These are phyloP conservation scores for Populus tomentosa DNA, from an alignment of 441 rosid genomes.

Conservation along the genomic window DNA sequence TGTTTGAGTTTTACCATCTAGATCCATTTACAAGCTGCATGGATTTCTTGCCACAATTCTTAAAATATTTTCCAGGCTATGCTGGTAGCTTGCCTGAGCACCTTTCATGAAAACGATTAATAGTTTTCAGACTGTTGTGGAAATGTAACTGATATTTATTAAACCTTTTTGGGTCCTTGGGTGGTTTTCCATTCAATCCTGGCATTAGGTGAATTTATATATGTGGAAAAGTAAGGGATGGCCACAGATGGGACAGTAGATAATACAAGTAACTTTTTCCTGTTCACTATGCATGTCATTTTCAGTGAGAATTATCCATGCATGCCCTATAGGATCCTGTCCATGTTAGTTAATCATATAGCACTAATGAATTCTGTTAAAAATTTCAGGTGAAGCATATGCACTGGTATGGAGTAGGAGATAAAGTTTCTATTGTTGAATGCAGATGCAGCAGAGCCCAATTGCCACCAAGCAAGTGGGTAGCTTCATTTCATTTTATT, in stretches of 20 bases:
- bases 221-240: background rate
- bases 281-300: background rate
- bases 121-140: background rate
- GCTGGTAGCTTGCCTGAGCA: background rate
- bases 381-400: constrained; percentile 79
- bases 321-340: background rate
- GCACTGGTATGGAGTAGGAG: constrained; percentile 80
- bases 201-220: background rate
- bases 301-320: background rate
- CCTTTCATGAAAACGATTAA: background rate
- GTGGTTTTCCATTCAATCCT: background rate
- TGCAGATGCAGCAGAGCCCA: constrained; percentile 88
- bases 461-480: constrained; percentile 96
- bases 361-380: background rate
- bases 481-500: background rate
- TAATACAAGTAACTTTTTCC: background rate
- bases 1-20: background rate
- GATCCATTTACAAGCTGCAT: background rate
- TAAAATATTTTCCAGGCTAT: background rate
- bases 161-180: background rate
- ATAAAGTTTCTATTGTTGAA: constrained; percentile 74
- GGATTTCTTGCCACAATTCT: background rate
- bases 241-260: background rate
- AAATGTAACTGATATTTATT: background rate
- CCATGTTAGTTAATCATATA: background rate